These are phyloP conservation scores for Ceratocystis variospora DNA, from an alignment of 2,329 filamentous ascomycete genomes.

Conservation along the genomic window DNA sequence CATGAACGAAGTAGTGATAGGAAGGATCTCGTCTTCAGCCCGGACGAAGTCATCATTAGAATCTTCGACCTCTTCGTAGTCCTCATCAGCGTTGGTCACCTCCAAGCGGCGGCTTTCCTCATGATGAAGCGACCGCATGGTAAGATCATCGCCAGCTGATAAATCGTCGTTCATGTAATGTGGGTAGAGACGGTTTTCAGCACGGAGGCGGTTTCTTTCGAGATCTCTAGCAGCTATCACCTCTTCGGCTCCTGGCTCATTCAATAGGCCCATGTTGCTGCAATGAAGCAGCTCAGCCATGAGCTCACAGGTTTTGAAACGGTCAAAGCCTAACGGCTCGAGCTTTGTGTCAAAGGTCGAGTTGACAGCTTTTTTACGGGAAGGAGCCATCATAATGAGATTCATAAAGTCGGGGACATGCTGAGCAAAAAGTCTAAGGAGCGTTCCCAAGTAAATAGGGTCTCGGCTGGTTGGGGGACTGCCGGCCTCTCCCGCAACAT, in stretches of 20 bases:
- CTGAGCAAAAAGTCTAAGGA: constrained; percentile 76
- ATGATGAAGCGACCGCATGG: constrained; percentile 41
- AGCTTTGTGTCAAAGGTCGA: constrained; percentile 86
- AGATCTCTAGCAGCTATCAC: constrained; percentile 66
- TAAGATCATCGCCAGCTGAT: constrained; percentile 42
- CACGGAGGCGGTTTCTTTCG: constrained; percentile 66
- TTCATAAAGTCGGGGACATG: constrained; percentile 91
- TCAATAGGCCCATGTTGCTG: constrained; percentile 94
- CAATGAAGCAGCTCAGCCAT: constrained; percentile 97
- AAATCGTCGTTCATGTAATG: constrained; percentile 29
- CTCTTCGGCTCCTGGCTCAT: constrained; percentile 79
- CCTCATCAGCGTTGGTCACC: constrained; percentile 69
- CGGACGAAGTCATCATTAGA: constrained; percentile 53
- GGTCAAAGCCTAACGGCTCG: constrained; percentile 87
- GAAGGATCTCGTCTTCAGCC: constrained; percentile 65
- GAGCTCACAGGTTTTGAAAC: constrained; percentile 96
- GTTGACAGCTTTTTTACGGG: constrained; percentile 59
- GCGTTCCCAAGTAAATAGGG: constrained; percentile 85
- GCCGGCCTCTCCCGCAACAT: constrained; percentile 69
- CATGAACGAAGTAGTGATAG: constrained; percentile 49
- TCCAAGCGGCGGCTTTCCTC: constrained; percentile 56
- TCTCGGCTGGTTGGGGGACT: constrained; percentile 71
- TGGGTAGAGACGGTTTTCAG: constrained; percentile 54
- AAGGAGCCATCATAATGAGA: constrained; percentile 65
- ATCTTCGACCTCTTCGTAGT: constrained; percentile 79